Evolutionary conservation across 2,329 filamentous ascomycete genomes (phyloP), one percentile per base, ranked within the genome.

Genomic region (Penicillium sp.): DNA sequence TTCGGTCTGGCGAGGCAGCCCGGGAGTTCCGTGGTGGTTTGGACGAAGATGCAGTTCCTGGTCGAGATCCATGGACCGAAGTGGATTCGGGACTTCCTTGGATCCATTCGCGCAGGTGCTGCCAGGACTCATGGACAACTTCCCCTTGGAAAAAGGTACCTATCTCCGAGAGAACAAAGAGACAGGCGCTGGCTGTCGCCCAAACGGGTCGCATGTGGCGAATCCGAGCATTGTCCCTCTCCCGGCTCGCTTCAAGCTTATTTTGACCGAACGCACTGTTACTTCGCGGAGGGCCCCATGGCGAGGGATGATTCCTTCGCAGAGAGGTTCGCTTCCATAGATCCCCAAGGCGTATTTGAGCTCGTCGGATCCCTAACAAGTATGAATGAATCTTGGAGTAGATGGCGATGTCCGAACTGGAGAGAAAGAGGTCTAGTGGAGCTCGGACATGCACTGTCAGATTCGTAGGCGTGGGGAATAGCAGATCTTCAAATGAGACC

Each of bases 331-430:
- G 84, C 66, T 89, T 91, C 91, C 93, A 97, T 1, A 97, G 74
- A 58, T 88, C 83, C 1, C 88, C 87, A 1, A 97, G 78, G 32
- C 88, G 86, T 13, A 95, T 81, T 65, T 96, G 90, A 3, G 90
- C 88, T 50, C 91, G 83, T 45, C 89, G 86, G 55, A 97, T 84
- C 0, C 89, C 87, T 8, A 96, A 75, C 0, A 98, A 80, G 60
- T 96, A 97, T 1, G 89, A 81, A 66, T 95, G 90, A 53, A 96
- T 85, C n/a, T 79, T 79, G 0, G 89, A 87, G 69, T 97, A 98
- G 0, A 82, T 81, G 42, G 86, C 80, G 9, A 95, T 72, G 62
- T 97, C 91, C 0, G 83, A 77, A 3, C 81, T 75, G 9, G 87
- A 83, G 25, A 97, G 81, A 62, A 97, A 95, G 27, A 98, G 80